A percentile compares a stretch with the other conserved stretches of the same genome.
phyloP scores from a whole-genome alignment of 140 eudicot genomes.

The Eryngium alpinum region DNA sequence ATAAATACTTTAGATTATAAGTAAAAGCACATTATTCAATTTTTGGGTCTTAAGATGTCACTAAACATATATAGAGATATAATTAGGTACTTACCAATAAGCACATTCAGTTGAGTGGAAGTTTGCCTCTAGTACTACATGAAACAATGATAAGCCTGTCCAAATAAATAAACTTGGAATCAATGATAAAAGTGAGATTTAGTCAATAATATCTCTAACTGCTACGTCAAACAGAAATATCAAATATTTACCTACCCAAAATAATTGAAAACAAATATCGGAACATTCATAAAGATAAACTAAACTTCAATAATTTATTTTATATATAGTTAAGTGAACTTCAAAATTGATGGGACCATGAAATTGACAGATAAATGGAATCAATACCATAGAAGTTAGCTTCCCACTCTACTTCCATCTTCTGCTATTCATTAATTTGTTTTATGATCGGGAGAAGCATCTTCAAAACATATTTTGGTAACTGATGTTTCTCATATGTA shows the following conservation, averaged over 20 bases:
- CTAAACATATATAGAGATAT: background rate
- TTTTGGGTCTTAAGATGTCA: too few species aligned
- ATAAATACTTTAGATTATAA: too few species aligned
- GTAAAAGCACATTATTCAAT: too few species aligned
- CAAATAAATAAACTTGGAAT: background rate
- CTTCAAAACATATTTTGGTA: too few species aligned
- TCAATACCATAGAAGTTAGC: slow-evolving; percentile 33
- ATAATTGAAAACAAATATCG: too few species aligned
- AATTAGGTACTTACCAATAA: background rate
- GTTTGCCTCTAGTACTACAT: background rate
- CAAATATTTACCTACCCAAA: too few species aligned
- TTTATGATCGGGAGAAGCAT: slow-evolving; percentile 32
- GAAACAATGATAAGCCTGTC: background rate
- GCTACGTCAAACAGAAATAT: too few species aligned
- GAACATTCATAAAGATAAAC: too few species aligned
- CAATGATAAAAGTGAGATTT: background rate
- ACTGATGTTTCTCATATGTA: too few species aligned
- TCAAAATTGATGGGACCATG: background rate
- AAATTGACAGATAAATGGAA: background rate
- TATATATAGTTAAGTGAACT: background rate
- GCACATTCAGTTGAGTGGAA: background rate
- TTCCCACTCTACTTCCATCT: slow-evolving; percentile 38
- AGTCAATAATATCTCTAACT: too few species aligned
- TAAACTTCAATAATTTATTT: too few species aligned
- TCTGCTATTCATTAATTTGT: slow-evolving; percentile 24